A percentile compares a stretch with the other conserved stretches of the same genome.
Conservation (phyloP, 108 stramenopile species). For the Aurantiochytrium sp. region DNA sequence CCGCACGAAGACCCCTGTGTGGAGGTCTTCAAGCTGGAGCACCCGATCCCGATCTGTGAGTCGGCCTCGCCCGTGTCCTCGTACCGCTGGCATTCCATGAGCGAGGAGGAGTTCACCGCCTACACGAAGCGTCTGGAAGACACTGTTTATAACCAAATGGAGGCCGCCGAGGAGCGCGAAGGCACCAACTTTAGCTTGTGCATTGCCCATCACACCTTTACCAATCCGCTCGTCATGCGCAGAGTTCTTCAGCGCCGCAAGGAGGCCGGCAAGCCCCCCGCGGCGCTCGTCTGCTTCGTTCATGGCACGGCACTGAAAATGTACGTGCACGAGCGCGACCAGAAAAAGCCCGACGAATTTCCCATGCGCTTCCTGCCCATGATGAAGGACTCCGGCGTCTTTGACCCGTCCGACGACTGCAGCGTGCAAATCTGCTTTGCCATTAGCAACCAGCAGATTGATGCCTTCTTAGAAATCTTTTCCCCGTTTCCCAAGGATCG, state of each 20-base stretch:
- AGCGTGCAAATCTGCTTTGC: not conserved
- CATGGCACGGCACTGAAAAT: not conserved
- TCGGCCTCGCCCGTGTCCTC: not conserved
- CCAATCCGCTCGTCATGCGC: not conserved
- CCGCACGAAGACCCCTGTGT: not conserved
- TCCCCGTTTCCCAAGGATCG: not conserved
- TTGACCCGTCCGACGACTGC: not conserved
- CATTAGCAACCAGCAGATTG: not conserved
- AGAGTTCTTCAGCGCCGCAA: not conserved
- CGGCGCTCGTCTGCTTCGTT: not conserved
- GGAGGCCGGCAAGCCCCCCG: not conserved
- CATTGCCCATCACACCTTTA: not conserved
- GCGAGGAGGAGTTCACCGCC: not conserved
- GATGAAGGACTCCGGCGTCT: not conserved
- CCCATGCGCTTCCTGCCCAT: not conserved
- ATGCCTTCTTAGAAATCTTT: not conserved
- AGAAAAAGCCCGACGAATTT: not conserved
- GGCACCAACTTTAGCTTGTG: not conserved
- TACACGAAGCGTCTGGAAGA: not conserved
- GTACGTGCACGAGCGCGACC: not conserved
- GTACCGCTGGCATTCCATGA: not conserved
- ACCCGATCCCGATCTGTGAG: not conserved
- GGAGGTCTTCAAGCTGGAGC: not conserved
- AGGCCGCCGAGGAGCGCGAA: not conserved
- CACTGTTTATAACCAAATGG: not conserved